Percentiles rank a stretch among this genome's conserved stretches.
Conservation (phyloP, 345 rosid species). For the Arabis hirsuta region DNA sequence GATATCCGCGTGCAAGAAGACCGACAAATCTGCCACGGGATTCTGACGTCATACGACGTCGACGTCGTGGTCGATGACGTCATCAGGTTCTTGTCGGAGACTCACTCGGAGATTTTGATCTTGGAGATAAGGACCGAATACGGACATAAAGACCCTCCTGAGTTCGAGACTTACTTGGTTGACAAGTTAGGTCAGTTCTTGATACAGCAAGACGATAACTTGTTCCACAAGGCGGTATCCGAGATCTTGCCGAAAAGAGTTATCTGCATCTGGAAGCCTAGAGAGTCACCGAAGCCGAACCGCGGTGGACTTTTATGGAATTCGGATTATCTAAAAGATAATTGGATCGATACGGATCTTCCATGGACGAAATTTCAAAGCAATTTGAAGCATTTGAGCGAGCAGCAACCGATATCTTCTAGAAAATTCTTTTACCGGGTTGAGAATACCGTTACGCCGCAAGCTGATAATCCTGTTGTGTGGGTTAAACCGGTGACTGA, state of each 20-base stretch:
- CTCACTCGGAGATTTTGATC: conserved; percentile 69
- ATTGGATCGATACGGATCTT: conserved; percentile 83
- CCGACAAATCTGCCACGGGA: conserved; percentile 75
- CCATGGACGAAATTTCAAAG: conserved; percentile 77
- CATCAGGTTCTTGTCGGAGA: conserved; percentile 73
- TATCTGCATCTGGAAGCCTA: conserved; percentile 86
- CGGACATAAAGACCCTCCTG: conserved; percentile 73
- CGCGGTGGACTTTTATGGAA: conserved; percentile 68
- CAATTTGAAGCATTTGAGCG: conserved; percentile 62
- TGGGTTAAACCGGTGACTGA: conserved; percentile 76
- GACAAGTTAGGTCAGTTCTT: conserved; percentile 63
- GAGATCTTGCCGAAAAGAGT: conserved; percentile 75
- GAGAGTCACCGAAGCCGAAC: conserved; percentile 60
- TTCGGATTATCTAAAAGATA: conserved; percentile 67
- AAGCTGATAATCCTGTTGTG: conserved; percentile 72
- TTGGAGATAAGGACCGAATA: conserved; percentile 84
- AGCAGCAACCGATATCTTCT: conserved; percentile 55
- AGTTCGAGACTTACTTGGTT: conserved; percentile 68
- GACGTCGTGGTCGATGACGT: conserved; percentile 67
- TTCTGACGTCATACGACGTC: conserved; percentile 57
- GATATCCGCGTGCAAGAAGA: conserved; percentile 78
- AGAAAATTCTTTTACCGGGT: conserved; percentile 77
- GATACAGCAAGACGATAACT: conserved; percentile 65
- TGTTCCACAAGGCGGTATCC: conserved; percentile 58
- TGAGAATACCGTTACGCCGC: conserved; percentile 78